Conservation (phyloP, 495 filamentous ascomycete species). For the Penicillium riverlandense region DNA sequence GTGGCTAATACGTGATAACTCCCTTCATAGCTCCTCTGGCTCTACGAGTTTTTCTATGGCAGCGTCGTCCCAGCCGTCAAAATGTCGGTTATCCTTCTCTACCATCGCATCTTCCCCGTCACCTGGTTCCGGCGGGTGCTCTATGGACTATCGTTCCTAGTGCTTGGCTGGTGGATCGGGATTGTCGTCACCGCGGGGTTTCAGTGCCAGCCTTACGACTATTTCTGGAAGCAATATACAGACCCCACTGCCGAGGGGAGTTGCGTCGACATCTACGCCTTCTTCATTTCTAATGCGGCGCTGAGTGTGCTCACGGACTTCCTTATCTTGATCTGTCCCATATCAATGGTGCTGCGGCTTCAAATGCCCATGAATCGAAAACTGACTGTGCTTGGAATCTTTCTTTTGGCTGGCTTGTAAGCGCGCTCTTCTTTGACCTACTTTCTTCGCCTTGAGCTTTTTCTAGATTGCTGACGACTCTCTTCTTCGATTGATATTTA, state of each 20-base stretch:
- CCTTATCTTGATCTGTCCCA: not conserved
- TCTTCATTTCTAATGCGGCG: not conserved
- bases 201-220: not conserved
- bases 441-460: too few species aligned
- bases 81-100: too few species aligned
- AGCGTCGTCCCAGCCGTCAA: too few species aligned
- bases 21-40: too few species aligned
- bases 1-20: too few species aligned
- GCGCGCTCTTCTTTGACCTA: too few species aligned
- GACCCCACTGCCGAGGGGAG: not conserved
- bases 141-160: not conserved
- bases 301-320: not conserved
- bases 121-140: too few species aligned
- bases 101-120: too few species aligned
- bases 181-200: not conserved
- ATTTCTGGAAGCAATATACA: not conserved
- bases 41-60: too few species aligned
- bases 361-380: not conserved
- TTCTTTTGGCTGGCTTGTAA: too few species aligned
- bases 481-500: too few species aligned
- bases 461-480: too few species aligned
- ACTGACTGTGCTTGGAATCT: not conserved
- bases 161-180: not conserved
- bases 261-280: not conserved
- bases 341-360: not conserved